A percentile compares a stretch with the other conserved stretches of the same genome.
These are phyloP conservation scores for Jackrogersella multiformis DNA, from an alignment of 495 filamentous ascomycete species.

Conservation along the genomic window DNA sequence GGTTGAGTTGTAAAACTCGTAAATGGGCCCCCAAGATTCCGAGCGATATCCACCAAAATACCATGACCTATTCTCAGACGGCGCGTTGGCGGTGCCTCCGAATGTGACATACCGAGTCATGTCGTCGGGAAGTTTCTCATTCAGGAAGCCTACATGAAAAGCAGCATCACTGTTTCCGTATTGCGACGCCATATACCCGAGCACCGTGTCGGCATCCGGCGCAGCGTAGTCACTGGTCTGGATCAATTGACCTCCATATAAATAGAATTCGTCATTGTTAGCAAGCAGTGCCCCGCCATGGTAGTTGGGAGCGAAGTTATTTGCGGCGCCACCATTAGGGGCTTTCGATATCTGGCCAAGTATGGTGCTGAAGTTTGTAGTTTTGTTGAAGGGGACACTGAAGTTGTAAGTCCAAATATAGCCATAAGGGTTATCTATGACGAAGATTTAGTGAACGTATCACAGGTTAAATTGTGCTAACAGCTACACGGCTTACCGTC, in stretches of 20 bases:
- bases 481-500: slow-evolving; percentile 49
- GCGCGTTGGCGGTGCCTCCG: slow-evolving; percentile 69
- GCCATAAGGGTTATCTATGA: slow-evolving; percentile 56
- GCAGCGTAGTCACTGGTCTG: slow-evolving; percentile 27
- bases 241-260: slow-evolving; percentile 59
- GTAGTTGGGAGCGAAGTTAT: slow-evolving; percentile 68
- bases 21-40: slow-evolving; percentile 57
- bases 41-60: slow-evolving; percentile 73
- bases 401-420: slow-evolving; percentile 66
- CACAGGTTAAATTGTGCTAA: background rate
- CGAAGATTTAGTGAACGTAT: slow-evolving; percentile 25
- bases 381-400: slow-evolving; percentile 64
- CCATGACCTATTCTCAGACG: slow-evolving; percentile 77
- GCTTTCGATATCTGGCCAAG: slow-evolving; percentile 58
- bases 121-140: slow-evolving; percentile 48
- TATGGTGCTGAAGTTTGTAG: slow-evolving; percentile 61
- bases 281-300: slow-evolving; percentile 71
- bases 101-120: slow-evolving; percentile 71
- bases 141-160: slow-evolving; percentile 56
- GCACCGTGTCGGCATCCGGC: slow-evolving; percentile 51
- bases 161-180: slow-evolving; percentile 52
- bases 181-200: slow-evolving; percentile 63
- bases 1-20: slow-evolving; percentile 43
- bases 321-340: slow-evolving; percentile 53
- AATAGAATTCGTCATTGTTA: slow-evolving; percentile 68